phyloP scores from a whole-genome alignment of 2,329 filamentous ascomycete species.

The Botrytis tulipae region DNA sequence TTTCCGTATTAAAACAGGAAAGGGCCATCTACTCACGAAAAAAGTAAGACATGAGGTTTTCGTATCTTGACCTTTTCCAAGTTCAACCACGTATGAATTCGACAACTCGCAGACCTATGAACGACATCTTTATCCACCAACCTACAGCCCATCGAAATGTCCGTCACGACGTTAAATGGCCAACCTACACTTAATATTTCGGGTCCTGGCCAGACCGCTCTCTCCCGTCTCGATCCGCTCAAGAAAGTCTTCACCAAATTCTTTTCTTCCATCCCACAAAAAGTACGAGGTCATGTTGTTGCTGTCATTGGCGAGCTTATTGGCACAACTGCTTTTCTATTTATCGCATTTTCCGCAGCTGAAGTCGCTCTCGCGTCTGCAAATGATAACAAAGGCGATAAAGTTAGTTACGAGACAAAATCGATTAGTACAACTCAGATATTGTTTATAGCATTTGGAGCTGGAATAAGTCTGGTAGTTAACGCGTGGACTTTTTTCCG shows the following conservation, averaged over 20 bases:
- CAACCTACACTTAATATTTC: constrained; percentile 27
- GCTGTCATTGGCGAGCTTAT: constrained; percentile 50
- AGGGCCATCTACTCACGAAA: not conserved
- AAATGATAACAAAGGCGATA: constrained; percentile 25
- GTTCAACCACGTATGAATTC: not conserved
- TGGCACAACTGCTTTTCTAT: constrained; percentile 46
- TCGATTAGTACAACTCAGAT: constrained; percentile 32
- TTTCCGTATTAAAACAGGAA: not conserved
- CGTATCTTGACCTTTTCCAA: not conserved
- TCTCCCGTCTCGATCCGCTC: constrained; percentile 28
- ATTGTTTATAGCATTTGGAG: constrained; percentile 32
- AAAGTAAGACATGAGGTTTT: not conserved
- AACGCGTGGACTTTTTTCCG: constrained; percentile 55
- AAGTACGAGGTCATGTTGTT: constrained; percentile 45
- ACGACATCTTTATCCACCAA: constrained; percentile 8
- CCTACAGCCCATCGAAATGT: constrained; percentile 16
- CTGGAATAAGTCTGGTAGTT: constrained; percentile 42
- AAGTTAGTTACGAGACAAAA: constrained; percentile 14
- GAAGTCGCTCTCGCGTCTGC: constrained; percentile 35
- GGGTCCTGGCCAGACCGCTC: constrained; percentile 23
- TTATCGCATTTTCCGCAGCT: constrained; percentile 37
- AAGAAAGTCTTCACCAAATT: constrained; percentile 25
- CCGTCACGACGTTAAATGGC: constrained; percentile 19
- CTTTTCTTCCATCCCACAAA: constrained; percentile 27
- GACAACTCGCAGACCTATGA: constrained; percentile 16